Conservation (phyloP, 2,329 filamentous ascomycete genomes). For the Aspergillus sp. region DNA sequence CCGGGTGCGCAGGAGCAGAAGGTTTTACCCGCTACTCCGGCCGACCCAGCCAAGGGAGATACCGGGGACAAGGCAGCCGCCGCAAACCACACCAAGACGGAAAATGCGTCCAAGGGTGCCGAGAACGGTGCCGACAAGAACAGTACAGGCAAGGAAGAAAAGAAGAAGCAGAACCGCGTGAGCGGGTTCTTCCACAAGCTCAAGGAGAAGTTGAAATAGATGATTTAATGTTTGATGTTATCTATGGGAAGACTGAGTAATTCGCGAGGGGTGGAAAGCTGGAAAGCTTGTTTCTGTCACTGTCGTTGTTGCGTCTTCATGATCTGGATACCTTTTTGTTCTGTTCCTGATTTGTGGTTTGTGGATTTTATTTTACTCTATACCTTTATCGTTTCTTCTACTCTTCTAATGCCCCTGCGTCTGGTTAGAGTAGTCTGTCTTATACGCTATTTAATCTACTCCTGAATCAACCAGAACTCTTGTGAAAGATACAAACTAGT, state of each 20-base stretch:
- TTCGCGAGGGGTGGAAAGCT: slow-evolving; percentile 11
- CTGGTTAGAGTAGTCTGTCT: neutral
- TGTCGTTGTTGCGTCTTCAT: slow-evolving; percentile 3
- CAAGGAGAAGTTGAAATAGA: slow-evolving; percentile 54
- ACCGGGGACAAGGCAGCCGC: slow-evolving; percentile 10
- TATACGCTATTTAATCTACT: neutral
- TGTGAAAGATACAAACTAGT: no score
- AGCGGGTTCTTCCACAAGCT: slow-evolving; percentile 55
- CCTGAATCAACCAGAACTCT: no score
- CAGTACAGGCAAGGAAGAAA: slow-evolving; percentile 36
- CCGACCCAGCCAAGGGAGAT: neutral
- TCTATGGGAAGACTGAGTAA: neutral
- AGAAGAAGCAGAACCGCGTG: slow-evolving; percentile 61
- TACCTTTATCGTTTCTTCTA: neutral
- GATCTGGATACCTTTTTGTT: slow-evolving; percentile 25
- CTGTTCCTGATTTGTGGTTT: slow-evolving; percentile 1
- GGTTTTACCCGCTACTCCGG: neutral
- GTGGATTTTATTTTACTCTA: neutral
- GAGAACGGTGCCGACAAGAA: slow-evolving; percentile 14
- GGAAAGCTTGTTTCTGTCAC: slow-evolving; percentile 8
- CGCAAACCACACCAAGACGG: slow-evolving; percentile 15
- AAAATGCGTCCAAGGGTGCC: neutral
- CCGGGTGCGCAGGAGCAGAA: slow-evolving; percentile 2
- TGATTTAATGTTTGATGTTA: neutral
- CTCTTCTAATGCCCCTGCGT: neutral